Percentiles rank a stretch among this genome's conserved stretches.
Evolutionary conservation across 202 grass and related monocot species (phyloP).

Genomic region (Schoenoplectus triqueter): DNA sequence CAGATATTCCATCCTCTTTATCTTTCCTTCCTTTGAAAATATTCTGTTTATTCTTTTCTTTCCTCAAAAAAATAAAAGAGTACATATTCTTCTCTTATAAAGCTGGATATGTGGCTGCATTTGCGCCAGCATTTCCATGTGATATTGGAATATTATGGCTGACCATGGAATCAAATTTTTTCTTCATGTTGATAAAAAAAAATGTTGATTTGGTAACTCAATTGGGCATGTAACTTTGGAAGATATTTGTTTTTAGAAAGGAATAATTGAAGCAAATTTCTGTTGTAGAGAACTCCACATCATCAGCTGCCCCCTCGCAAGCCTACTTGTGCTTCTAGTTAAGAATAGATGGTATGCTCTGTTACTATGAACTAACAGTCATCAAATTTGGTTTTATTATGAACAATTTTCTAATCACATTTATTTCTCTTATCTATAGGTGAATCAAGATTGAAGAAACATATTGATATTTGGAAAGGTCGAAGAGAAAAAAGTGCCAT

Average conservation of each 20-base stretch:
- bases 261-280: slow-evolving; percentile 6
- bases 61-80: not conserved
- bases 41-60: not conserved
- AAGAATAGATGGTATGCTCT: slow-evolving; percentile 39
- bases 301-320: slow-evolving; percentile 90
- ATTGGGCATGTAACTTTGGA: not conserved
- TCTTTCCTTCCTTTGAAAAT: slow-evolving; percentile 23
- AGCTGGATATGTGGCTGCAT: not conserved
- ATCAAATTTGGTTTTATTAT: not conserved
- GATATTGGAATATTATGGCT: slow-evolving; percentile 3
- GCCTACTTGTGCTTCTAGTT: slow-evolving; percentile 73
- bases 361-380: not conserved
- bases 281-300: slow-evolving; percentile 78
- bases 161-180: not conserved
- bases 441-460: slow-evolving; percentile 21
- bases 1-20: slow-evolving; percentile 24
- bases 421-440: slow-evolving; percentile 20
- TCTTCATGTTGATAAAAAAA: not conserved
- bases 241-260: slow-evolving; percentile 13
- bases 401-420: slow-evolving; percentile 8
- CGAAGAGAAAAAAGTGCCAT: slow-evolving; percentile 21
- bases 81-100: slow-evolving; percentile 8
- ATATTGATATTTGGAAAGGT: slow-evolving; percentile 29
- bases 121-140: slow-evolving; percentile 12
- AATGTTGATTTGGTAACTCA: not conserved